phyloP scores from a whole-genome alignment of 345 rosid genomes.

The Ceriops decandra region DNA sequence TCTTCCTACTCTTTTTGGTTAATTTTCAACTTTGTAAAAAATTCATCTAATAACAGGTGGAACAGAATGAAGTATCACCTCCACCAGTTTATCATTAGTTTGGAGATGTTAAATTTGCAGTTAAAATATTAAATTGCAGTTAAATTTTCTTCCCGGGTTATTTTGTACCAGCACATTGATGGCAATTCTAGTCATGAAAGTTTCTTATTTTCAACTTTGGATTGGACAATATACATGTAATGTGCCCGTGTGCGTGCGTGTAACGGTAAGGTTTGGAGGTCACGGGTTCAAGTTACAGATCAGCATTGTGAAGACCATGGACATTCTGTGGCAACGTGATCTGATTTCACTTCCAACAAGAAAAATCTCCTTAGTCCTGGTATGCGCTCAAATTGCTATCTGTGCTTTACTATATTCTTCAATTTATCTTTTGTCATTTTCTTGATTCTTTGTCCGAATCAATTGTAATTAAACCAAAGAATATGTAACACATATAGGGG shows the following conservation, averaged over 20 bases:
- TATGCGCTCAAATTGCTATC: too few relatives aligned
- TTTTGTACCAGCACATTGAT: not conserved
- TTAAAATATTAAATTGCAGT: not conserved
- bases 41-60: not conserved
- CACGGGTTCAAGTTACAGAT: too few relatives aligned
- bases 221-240: too few relatives aligned
- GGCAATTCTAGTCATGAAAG: too few relatives aligned
- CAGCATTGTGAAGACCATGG: too few relatives aligned
- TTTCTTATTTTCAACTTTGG: too few relatives aligned
- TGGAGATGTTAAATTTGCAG: not conserved
- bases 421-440: not conserved
- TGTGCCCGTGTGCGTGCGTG: too few relatives aligned
- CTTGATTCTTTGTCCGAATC: not conserved
- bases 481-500: not conserved
- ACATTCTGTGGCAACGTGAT: too few relatives aligned
- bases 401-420: not conserved
- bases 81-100: not conserved
- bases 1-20: not conserved
- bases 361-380: too few relatives aligned
- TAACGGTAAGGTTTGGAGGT: too few relatives aligned
- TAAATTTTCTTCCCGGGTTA: not conserved
- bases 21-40: not conserved
- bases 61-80: conserved; percentile 16
- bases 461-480: not conserved
- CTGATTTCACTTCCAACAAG: too few relatives aligned